Evolutionary conservation across 768 basidiomycete genomes (phyloP), one percentile per base, ranked within the genome.

Genomic region (Collybia sordida): DNA sequence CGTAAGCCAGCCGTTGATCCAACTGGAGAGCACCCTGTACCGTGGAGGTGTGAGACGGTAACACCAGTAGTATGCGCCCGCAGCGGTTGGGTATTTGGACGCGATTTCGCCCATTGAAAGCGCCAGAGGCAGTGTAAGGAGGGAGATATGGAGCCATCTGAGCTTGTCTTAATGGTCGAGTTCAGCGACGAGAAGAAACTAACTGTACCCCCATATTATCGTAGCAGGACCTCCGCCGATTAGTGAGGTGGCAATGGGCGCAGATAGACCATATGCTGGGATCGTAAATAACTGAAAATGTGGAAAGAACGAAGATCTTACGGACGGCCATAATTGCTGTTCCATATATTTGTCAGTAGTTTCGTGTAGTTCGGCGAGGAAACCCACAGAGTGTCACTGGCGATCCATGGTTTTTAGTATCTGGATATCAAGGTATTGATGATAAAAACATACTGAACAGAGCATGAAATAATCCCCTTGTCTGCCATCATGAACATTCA

Each of bases 1-100:
- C 1, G 80, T 82, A 15, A 86, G 65, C 85, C 85, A 88, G 5
- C 85, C 85, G 49, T 82, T 81, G 41, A 86, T 79, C 80, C 85
- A 87, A 14, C 80, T 82, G 2, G 78, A 64, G 7, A 84, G 56
- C 6, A 83, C 64, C 45, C 78, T 71, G 49, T 72, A 74, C 42
- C 67, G 70, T 0, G 82, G 78, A 3, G 82, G 73, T 0, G 81
- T 77, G 7, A 87, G 69, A 41, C 79, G 75, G 55, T 80, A 85
- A 39, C 80, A 78, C 85, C 85, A 87, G 55, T 86, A 84, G 54
- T 82, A 83, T 1, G 82, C 77, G 14, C 82, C 82, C 0, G 81
- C 81, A 0, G 81, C 80, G 1, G 81, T 83, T 0, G 82, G 82
- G 53, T 81, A 83, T 52, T 79, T 78, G 3, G 82, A 79, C 37